A percentile compares a stretch with the other conserved stretches of the same genome.
Evolutionary conservation across 768 basidiomycete genomes (phyloP).

Genomic region (Trametes cingulata): DNA sequence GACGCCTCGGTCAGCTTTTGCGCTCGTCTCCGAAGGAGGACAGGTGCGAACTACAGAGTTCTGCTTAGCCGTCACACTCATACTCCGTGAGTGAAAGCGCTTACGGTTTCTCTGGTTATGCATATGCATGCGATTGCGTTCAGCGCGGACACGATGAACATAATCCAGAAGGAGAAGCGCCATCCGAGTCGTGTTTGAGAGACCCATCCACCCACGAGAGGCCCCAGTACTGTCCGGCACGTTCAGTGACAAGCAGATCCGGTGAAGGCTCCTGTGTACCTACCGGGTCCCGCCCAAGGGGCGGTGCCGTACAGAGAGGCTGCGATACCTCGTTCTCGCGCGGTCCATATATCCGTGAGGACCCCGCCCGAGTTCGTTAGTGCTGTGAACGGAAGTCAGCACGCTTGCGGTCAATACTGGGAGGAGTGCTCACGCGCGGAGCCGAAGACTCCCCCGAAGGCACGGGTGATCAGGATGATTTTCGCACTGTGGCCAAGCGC

Average conservation of each 20-base stretch:
- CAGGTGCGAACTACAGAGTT: conserved; percentile 57
- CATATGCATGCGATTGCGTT: conserved; percentile 50
- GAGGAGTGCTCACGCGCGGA: conserved; percentile 47
- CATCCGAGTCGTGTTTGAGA: conserved; percentile 51
- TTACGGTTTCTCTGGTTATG: conserved; percentile 57
- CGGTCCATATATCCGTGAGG: conserved; percentile 59
- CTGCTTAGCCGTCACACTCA: not conserved
- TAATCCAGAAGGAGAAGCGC: conserved; percentile 68
- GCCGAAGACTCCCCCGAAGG: conserved; percentile 59
- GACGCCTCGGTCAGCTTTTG: conserved; percentile 43
- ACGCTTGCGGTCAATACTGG: not conserved
- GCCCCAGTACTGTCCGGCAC: conserved; percentile 51
- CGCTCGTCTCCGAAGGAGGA: conserved; percentile 57
- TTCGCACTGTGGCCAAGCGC: conserved; percentile 48
- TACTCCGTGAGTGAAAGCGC: conserved; percentile 12
- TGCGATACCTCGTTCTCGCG: conserved; percentile 60
- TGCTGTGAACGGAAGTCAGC: conserved; percentile 34
- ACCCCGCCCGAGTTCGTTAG: conserved; percentile 61
- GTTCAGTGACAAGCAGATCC: not conserved
- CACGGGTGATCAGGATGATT: conserved; percentile 50
- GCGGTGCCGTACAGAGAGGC: conserved; percentile 62
- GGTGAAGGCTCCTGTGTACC: not conserved
- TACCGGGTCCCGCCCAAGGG: conserved; percentile 60
- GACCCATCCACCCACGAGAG: conserved; percentile 65
- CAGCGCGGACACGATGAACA: conserved; percentile 52